These are phyloP conservation scores for Trichoderma lentiforme DNA, from an alignment of 2,329 filamentous ascomycete species.

Conservation along the genomic window DNA sequence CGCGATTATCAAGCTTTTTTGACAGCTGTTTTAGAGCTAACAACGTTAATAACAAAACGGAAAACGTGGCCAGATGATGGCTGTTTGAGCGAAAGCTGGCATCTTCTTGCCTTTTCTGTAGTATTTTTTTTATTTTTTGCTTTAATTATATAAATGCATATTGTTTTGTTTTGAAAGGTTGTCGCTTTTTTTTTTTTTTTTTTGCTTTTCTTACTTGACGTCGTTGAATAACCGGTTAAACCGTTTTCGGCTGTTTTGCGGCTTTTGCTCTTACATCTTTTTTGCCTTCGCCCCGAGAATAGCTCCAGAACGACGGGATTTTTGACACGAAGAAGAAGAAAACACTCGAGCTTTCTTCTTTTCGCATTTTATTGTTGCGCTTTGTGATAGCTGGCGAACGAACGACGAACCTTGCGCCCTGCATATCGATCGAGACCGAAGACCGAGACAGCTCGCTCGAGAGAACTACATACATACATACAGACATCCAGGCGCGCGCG, in stretches of 20 bases:
- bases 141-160: not conserved
- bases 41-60: not conserved
- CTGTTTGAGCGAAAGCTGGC: not conserved
- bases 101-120: not conserved
- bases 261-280: not conserved
- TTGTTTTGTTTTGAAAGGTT: not conserved
- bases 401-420: not conserved
- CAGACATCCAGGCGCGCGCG: not conserved
- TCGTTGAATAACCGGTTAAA: not conserved
- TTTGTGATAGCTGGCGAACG: not conserved
- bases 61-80: slow-evolving; percentile 3
- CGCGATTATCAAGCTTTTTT: not conserved
- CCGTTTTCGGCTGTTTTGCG: not conserved
- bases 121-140: not conserved
- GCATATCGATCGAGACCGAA: not conserved
- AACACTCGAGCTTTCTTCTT: not conserved
- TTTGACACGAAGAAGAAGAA: not conserved
- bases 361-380: not conserved
- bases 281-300: not conserved
- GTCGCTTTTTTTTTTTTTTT: not conserved
- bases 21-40: not conserved
- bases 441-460: not conserved
- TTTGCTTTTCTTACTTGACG: not conserved
- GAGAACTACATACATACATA: not conserved
- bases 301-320: not conserved